These are phyloP conservation scores for Fraxinus excelsior DNA, from an alignment of 257 asterid species.

Conservation along the genomic window DNA sequence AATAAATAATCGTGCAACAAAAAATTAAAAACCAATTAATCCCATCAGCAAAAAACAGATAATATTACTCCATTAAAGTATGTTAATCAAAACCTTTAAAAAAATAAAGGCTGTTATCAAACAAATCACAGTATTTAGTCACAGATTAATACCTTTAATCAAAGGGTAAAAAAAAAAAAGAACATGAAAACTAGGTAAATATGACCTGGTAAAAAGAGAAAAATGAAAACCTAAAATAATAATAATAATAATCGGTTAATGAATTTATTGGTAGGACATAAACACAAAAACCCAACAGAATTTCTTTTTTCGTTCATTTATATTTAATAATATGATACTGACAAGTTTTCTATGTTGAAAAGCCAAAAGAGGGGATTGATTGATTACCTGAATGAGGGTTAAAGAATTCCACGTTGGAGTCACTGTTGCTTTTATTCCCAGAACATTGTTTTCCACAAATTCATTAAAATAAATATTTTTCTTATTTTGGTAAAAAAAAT, in stretches of 20 bases:
- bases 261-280: slow-evolving; percentile 18
- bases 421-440: slow-evolving; percentile 11
- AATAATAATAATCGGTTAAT: slow-evolving; percentile 6
- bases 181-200: slow-evolving; percentile 23
- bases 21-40: not conserved
- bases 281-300: slow-evolving; percentile 21
- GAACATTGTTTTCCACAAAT: not conserved
- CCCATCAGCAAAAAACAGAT: slow-evolving; percentile 15
- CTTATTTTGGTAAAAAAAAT: not conserved
- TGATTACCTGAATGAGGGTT: slow-evolving; percentile 33
- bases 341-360: slow-evolving; percentile 21
- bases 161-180: not conserved
- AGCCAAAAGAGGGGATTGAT: slow-evolving; percentile 5
- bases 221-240: slow-evolving; percentile 14
- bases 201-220: slow-evolving; percentile 31
- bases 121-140: slow-evolving; percentile 18
- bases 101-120: slow-evolving; percentile 12
- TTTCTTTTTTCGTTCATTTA: slow-evolving; percentile 17
- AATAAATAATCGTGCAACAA: not conserved
- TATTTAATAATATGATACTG: slow-evolving; percentile 24
- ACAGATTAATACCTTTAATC: slow-evolving; percentile 22
- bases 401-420: slow-evolving; percentile 36
- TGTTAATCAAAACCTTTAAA: slow-evolving; percentile 4
- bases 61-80: not conserved
- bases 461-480: not conserved